Evolutionary conservation across 148 eudicot genomes (phyloP).

Genomic region (Silene conica): DNA sequence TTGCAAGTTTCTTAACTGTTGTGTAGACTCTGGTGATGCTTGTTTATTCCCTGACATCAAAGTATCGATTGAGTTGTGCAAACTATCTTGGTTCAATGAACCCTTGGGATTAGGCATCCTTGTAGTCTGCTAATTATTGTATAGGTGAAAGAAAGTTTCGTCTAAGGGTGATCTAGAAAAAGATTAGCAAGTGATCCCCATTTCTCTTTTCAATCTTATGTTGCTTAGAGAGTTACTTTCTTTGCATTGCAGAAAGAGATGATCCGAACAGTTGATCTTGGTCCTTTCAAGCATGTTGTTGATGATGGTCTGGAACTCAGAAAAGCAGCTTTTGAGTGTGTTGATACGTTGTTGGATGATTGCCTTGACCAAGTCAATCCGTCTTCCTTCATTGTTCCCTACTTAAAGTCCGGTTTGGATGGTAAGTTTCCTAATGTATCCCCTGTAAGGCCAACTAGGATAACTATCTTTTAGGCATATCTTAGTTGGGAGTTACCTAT

Average conservation of each 20-base stretch:
- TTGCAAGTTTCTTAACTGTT: not conserved
- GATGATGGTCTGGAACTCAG: slow-evolving; percentile 98
- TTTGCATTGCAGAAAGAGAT: slow-evolving; percentile 69
- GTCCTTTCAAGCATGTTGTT: slow-evolving; percentile 97
- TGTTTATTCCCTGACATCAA: too few relatives aligned
- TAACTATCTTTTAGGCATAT: not conserved
- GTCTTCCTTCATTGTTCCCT: slow-evolving; percentile 79
- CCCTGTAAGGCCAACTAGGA: not conserved
- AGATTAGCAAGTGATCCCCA: not conserved
- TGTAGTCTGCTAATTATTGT: not conserved
- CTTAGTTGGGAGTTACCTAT: too few relatives aligned
- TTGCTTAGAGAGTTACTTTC: not conserved
- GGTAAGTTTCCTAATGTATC: slow-evolving; percentile 44
- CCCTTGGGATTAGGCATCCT: not conserved
- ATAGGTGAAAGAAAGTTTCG: not conserved
- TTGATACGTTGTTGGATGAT: slow-evolving; percentile 83
- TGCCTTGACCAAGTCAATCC: slow-evolving; percentile 97
- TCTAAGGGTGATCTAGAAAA: not conserved
- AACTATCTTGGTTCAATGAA: not conserved
- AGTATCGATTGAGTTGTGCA: not conserved
- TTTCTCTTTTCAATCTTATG: not conserved
- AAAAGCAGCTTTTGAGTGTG: slow-evolving; percentile 98
- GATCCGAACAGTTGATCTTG: slow-evolving; percentile 94
- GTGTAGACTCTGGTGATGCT: not conserved
- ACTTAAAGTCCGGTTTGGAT: slow-evolving; percentile 81